These are phyloP conservation scores for Thraustochytrium sp. DNA, from an alignment of 352 stramenopile genomes.

Conservation along the genomic window DNA sequence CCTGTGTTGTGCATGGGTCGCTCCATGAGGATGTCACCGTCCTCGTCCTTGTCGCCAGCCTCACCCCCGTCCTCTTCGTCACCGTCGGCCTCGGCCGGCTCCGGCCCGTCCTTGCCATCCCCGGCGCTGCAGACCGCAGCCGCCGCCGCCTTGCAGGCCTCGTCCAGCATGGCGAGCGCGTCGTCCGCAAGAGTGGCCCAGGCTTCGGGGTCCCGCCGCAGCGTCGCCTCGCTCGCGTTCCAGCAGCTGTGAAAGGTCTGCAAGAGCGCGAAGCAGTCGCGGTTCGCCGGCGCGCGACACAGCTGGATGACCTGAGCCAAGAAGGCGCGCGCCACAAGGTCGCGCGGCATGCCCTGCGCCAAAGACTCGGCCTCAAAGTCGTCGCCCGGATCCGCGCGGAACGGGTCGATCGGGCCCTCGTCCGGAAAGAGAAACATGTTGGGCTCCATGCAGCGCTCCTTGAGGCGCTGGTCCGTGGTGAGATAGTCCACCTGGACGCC, in stretches of 20 bases:
- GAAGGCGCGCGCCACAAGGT: background rate
- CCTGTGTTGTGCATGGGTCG: background rate
- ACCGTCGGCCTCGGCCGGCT: background rate
- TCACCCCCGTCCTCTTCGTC: slow-evolving; percentile 47
- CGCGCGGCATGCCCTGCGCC: background rate
- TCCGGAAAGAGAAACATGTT: slow-evolving; percentile 41
- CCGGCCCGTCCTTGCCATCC: background rate
- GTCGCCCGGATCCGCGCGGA: background rate
- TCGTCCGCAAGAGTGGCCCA: slow-evolving; percentile 74
- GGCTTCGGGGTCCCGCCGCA: slow-evolving; percentile 44
- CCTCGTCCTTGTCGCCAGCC: slow-evolving; percentile 48
- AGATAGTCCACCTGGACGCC: slow-evolving; percentile 53
- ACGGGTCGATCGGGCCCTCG: background rate
- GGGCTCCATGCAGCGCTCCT: slow-evolving; percentile 16
- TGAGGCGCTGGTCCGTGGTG: background rate
- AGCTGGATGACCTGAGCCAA: background rate
- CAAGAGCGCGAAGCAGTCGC: background rate
- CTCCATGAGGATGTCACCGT: slow-evolving; percentile 2
- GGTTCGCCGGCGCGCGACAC: background rate
- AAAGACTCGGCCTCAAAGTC: background rate
- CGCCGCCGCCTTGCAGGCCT: slow-evolving; percentile 57
- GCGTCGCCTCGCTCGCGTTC: background rate
- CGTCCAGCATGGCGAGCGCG: slow-evolving; percentile 71
- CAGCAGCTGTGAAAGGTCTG: slow-evolving; percentile 27
- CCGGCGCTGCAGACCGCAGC: slow-evolving; percentile 63